Base-by-base conservation (phyloP, 1,284 basidiomycete genomes). In the Malassezia japonica region DNA sequence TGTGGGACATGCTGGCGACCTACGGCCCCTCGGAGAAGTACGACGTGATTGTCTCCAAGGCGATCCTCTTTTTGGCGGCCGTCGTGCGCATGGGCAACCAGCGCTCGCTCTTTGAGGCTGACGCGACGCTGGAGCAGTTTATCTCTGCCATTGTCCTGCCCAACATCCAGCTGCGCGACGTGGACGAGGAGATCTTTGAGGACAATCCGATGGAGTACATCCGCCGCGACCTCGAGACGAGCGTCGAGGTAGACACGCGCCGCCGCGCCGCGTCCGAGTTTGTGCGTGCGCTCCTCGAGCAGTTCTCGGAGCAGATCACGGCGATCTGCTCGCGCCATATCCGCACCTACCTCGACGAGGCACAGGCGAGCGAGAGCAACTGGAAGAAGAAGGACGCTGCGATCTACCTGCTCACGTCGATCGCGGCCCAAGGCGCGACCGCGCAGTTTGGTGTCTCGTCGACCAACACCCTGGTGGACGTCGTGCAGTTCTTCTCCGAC, bases 121-220 rank as follows among this genome's bases (percentile, higher is more conserved):
- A 73, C 6, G 82, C 85, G 5, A 91, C 86, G 1, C 84, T 96
- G 59, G 81, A 83, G 13, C 82, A 82, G 15, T 82, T 96, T 55
- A 82, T 87, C 32, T 83, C 88, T 67, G 85, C 88, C 48, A 90
- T 98, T 58, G 84, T 96, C 24, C 78, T 98, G 25, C 91, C 92
- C 24, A 96, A 95, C 67, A 87, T 96, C 60, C 78, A 80, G 15
- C 78, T 96, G 29, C 79, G 91, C 75, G 84, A 86, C 46, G 84
- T 89, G 59, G 91, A 96, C 58, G 81, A 91, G 54, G 92, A 98
- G 68, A 84, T 91, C 74, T 96, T 98, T 67, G 89, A 96, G 74
- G 92, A 98, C 58, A 90, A 95, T 62, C 92, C 92, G 0, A 81
- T 92, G 40, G 92, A 96, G 70, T 98, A 87, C 73, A 87, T 98